Evolutionary conservation across 495 filamentous ascomycete species (phyloP).

Genomic region (Aspergillus egyptiacus): DNA sequence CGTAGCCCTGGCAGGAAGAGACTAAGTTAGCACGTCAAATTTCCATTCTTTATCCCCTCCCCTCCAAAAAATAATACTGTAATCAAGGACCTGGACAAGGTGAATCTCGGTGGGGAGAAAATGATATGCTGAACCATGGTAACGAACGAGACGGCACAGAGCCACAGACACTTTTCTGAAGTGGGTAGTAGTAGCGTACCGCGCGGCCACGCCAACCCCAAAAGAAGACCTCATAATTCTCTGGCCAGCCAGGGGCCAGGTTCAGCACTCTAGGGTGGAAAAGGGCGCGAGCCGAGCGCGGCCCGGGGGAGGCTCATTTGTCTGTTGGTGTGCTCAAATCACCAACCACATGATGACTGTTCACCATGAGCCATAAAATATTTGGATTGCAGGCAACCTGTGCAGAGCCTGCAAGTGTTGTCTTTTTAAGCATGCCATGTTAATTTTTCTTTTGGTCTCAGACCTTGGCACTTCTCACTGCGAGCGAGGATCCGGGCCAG

Average conservation of each 20-base stretch:
- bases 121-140: slow-evolving; percentile 37
- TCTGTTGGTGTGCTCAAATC: slow-evolving; percentile 24
- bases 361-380: background rate
- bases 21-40: slow-evolving; percentile 14
- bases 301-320: slow-evolving; percentile 13
- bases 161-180: slow-evolving; percentile 27
- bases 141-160: slow-evolving; percentile 35
- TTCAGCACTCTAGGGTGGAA: slow-evolving; percentile 6
- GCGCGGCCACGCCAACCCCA: slow-evolving; percentile 15
- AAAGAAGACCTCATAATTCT: slow-evolving; percentile 9
- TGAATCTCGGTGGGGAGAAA: background rate
- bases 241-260: slow-evolving; percentile 9
- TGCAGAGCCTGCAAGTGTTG: background rate
- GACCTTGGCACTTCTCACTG: background rate
- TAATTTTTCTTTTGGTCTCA: background rate
- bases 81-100: too few relatives aligned
- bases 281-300: slow-evolving; percentile 17
- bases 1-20: slow-evolving; percentile 55
- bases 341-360: slow-evolving; percentile 12
- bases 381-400: background rate
- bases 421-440: background rate
- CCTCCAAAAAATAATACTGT: too few relatives aligned
- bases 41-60: slow-evolving; percentile 15
- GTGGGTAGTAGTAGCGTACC: slow-evolving; percentile 14
- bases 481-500: background rate